phyloP scores from a whole-genome alignment of 805 yeast genomes.

The Kazachstania viticola region DNA sequence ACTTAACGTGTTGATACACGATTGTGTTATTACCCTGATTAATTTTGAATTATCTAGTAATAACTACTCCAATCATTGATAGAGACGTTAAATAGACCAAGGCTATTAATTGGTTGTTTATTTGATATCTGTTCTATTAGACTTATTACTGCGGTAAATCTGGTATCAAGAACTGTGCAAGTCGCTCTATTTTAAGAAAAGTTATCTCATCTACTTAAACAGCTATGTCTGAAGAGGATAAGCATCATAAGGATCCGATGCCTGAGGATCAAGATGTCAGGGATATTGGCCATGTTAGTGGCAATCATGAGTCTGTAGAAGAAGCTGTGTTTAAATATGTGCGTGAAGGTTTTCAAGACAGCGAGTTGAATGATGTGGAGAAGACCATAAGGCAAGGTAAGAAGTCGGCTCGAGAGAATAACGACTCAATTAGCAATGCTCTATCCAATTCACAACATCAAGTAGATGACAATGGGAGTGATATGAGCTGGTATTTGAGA shows the following conservation, averaged over 20 bases:
- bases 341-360: constrained; percentile 44
- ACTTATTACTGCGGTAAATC: too few relatives aligned
- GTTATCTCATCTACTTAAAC: too few relatives aligned
- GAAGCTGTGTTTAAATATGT: constrained; percentile 70
- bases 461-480: constrained; percentile 3
- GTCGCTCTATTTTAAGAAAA: too few relatives aligned
- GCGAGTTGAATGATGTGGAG: constrained; percentile 3
- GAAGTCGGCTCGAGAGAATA: constrained; percentile 12
- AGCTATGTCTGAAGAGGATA: not conserved
- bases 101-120: too few relatives aligned
- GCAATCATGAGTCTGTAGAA: constrained; percentile 47
- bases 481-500: constrained; percentile 18
- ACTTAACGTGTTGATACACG: too few relatives aligned
- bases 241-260: not conserved
- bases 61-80: too few relatives aligned
- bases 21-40: too few relatives aligned
- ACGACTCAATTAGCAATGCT: constrained; percentile 10
- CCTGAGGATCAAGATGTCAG: not conserved
- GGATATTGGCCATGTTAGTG: constrained; percentile 4
- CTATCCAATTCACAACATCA: not conserved
- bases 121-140: too few relatives aligned
- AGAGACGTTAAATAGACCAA: too few relatives aligned
- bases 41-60: too few relatives aligned
- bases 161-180: too few relatives aligned
- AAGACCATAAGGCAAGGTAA: constrained; percentile 1